A percentile compares a stretch with the other conserved stretches of the same genome.
These are phyloP conservation scores for Guadua angustifolia DNA, from an alignment of 176 grass and related monocot genomes.

Conservation along the genomic window DNA sequence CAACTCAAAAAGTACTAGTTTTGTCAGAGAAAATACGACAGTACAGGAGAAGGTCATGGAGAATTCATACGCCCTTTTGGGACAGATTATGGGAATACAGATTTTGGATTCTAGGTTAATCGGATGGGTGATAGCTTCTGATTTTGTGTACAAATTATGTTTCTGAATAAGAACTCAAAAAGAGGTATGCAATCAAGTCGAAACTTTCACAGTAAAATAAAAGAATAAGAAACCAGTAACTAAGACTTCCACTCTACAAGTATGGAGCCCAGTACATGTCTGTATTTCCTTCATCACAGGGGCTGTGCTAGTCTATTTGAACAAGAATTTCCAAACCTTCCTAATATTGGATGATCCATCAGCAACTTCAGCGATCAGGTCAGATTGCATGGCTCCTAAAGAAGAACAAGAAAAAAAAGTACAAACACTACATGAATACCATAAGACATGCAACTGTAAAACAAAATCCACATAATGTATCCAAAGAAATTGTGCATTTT, in stretches of 20 bases:
- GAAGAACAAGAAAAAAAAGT: slow-evolving; percentile 24
- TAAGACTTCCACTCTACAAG: slow-evolving; percentile 6
- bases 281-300: slow-evolving; percentile 11
- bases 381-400: slow-evolving; percentile 69
- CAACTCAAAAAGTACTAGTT: slow-evolving; percentile 36
- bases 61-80: too few relatives aligned
- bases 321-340: slow-evolving; percentile 87
- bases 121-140: too few relatives aligned
- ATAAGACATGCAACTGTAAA: background rate
- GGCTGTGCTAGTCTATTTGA: slow-evolving; percentile 49
- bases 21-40: slow-evolving; percentile 20
- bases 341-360: slow-evolving; percentile 95
- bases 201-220: slow-evolving; percentile 36
- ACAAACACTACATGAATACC: slow-evolving; percentile 25
- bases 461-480: slow-evolving; percentile 17
- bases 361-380: slow-evolving; percentile 72
- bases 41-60: slow-evolving; percentile 13
- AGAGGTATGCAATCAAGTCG: background rate
- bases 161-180: background rate
- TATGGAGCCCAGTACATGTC: slow-evolving; percentile 14
- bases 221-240: slow-evolving; percentile 1
- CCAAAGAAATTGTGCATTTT: slow-evolving; percentile 16
- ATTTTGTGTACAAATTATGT: too few relatives aligned
- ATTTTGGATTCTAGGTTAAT: too few relatives aligned
- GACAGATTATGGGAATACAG: too few relatives aligned